A percentile compares a stretch with the other conserved stretches of the same genome.
Evolutionary conservation across 495 filamentous ascomycete species (phyloP).

Genomic region (Penicillium taxi): DNA sequence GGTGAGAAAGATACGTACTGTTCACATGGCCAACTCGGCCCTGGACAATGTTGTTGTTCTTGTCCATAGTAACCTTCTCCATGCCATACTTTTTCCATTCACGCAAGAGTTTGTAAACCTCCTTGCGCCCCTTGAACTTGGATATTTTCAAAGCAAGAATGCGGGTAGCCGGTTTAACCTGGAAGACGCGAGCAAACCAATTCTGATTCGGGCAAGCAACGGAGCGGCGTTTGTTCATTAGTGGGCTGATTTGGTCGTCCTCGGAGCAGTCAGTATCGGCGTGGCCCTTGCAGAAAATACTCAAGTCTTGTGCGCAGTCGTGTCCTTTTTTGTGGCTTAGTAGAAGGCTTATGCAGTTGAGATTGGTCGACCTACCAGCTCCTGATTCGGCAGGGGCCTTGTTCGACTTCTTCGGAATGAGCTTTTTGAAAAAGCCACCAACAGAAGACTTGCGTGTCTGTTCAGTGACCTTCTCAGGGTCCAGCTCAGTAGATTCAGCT

Average conservation of each 20-base stretch:
- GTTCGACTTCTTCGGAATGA: constrained; percentile 27
- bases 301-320: constrained; percentile 4
- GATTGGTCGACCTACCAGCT: constrained; percentile 17
- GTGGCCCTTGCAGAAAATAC: constrained; percentile 11
- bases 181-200: constrained; percentile 81
- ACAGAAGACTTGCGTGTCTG: constrained; percentile 20
- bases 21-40: constrained; percentile 68
- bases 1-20: constrained; percentile 47
- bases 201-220: constrained; percentile 49
- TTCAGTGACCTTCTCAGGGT: constrained; percentile 1
- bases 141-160: constrained; percentile 66
- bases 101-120: constrained; percentile 61
- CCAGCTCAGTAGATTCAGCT: not conserved
- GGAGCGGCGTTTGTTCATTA: constrained; percentile 13
- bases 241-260: constrained; percentile 7
- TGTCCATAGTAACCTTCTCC: constrained; percentile 64
- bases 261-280: constrained; percentile 12
- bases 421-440: constrained; percentile 22
- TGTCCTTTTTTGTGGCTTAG: constrained; percentile 5
- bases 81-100: constrained; percentile 79
- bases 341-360: not conserved
- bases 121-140: constrained; percentile 61
- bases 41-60: constrained; percentile 61
- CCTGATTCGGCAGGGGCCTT: constrained; percentile 11
- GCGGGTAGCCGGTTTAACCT: constrained; percentile 72